Percentiles rank a stretch among this genome's conserved stretches.
These are phyloP conservation scores for Pythium plurisporium DNA, from an alignment of 352 stramenopile species.

Conservation along the genomic window DNA sequence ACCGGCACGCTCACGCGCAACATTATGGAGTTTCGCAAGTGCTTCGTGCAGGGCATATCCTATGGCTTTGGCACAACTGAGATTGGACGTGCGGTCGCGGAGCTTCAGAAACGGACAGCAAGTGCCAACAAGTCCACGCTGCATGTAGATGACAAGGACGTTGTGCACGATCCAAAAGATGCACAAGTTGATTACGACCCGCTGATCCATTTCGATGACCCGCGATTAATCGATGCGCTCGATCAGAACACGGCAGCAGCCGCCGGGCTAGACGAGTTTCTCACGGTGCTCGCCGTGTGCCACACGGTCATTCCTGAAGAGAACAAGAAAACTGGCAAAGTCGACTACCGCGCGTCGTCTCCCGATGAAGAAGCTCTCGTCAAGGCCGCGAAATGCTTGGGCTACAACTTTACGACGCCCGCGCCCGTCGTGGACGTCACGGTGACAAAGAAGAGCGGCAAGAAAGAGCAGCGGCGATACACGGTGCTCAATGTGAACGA, in stretches of 20 bases:
- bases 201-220: constrained; percentile 68
- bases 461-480: no score
- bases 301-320: constrained; percentile 74
- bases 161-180: constrained; percentile 34
- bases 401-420: constrained; percentile 77
- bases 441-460: constrained; percentile 53
- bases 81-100: constrained; percentile 58
- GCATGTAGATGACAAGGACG: constrained; percentile 11
- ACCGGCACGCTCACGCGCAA: constrained; percentile 99
- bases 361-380: constrained; percentile 93
- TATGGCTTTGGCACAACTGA: constrained; percentile 85
- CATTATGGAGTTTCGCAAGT: constrained; percentile 96
- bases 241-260: constrained; percentile 22
- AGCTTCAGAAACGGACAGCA: constrained; percentile 27
- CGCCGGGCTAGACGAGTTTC: constrained; percentile 54
- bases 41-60: constrained; percentile 72
- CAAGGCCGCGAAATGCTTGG: constrained; percentile 74
- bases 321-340: constrained; percentile 35
- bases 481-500: constrained; percentile 79
- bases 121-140: not conserved
- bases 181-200: constrained; percentile 63
- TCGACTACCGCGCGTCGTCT: constrained; percentile 86
- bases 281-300: constrained; percentile 66
- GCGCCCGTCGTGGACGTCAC: constrained; percentile 56
- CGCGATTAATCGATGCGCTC: constrained; percentile 46